phyloP scores from a whole-genome alignment of 208 protist genomes.

The Plasmodiophora brassicae region DNA sequence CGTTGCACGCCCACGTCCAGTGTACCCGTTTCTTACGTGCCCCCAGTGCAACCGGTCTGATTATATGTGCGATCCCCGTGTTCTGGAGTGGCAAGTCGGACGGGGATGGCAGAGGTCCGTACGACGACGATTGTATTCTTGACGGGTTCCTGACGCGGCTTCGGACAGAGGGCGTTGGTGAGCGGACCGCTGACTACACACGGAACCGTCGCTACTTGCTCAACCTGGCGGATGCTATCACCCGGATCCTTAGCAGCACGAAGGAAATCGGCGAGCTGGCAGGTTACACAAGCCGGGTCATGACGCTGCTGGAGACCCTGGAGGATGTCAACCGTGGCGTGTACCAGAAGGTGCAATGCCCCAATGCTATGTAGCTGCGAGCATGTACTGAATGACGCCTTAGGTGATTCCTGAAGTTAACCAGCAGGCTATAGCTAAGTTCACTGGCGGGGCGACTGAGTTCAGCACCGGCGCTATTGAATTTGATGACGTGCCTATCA shows the following conservation, averaged over 20 bases:
- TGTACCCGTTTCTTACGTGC: neutral
- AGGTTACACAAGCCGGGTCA: neutral
- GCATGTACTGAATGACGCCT: neutral
- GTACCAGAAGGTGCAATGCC: neutral
- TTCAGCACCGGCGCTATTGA: neutral
- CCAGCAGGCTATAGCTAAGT: neutral
- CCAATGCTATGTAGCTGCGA: neutral
- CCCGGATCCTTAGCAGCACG: neutral
- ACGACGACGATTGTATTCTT: too few species aligned
- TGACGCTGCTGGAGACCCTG: neutral
- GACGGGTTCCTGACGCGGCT: too few species aligned
- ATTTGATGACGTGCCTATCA: conserved; percentile 17
- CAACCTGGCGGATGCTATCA: conserved; percentile 18
- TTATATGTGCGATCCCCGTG: neutral
- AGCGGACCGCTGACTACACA: conserved; percentile 24
- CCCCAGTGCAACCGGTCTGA: neutral
- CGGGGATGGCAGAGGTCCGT: neutral
- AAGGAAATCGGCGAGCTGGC: conserved; percentile 23
- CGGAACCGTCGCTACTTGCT: neutral
- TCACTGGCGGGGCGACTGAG: neutral
- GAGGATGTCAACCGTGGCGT: neutral
- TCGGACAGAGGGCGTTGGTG: neutral
- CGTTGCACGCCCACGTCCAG: neutral
- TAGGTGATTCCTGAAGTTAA: conserved; percentile 13
- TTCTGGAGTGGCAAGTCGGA: neutral